A percentile compares a stretch with the other conserved stretches of the same genome.
These are phyloP conservation scores for Falciphora oryzae DNA, from an alignment of 2,329 filamentous ascomycete species.

Conservation along the genomic window DNA sequence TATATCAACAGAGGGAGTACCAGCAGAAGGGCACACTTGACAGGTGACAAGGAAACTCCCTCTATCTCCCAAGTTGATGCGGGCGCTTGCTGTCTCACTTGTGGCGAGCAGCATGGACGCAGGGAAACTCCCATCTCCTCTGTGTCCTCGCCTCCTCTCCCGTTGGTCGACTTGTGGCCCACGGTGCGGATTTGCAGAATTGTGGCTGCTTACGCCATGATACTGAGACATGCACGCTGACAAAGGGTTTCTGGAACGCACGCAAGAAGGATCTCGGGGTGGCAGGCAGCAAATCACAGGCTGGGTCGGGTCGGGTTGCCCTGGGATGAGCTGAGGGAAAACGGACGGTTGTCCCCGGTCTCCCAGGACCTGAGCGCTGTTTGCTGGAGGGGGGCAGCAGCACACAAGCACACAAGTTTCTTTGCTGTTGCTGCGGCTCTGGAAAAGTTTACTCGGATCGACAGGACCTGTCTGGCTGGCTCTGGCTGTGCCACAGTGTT, in stretches of 20 bases:
- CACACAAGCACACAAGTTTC: background rate
- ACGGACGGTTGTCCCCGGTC: background rate
- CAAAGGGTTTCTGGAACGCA: background rate
- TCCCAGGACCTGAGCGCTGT: too few relatives aligned
- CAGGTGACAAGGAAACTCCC: background rate
- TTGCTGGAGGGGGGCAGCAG: background rate
- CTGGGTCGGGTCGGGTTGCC: too few relatives aligned
- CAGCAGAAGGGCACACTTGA: background rate
- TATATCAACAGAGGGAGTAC: background rate
- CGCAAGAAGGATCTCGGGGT: background rate
- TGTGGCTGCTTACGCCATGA: background rate
- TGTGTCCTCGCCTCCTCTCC: background rate
- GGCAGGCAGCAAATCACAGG: too few relatives aligned
- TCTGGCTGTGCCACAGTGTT: background rate
- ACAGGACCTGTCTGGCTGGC: background rate
- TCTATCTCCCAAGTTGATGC: background rate
- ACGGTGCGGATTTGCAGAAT: background rate
- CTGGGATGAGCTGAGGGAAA: too few relatives aligned
- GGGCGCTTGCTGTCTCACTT: background rate
- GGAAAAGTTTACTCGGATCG: background rate
- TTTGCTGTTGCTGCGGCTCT: too few relatives aligned
- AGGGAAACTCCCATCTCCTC: background rate
- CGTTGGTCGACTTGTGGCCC: background rate
- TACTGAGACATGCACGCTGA: background rate
- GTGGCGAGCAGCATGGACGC: background rate